Conservation (phyloP, 2,329 filamentous ascomycete species). For the Xylariales sp. region DNA sequence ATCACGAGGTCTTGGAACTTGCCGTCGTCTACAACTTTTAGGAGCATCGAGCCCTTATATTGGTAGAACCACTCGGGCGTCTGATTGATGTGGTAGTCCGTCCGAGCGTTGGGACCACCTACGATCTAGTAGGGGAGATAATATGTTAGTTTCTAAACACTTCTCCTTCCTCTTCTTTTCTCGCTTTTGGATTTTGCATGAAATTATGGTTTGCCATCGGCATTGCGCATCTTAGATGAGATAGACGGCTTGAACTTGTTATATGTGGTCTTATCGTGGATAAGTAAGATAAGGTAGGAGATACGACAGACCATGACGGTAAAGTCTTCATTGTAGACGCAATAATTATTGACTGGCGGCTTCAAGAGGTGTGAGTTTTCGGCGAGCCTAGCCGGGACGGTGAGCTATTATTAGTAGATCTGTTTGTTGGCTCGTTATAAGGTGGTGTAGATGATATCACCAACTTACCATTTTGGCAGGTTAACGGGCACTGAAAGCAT, state of each 20-base stretch:
- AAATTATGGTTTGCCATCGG: background rate
- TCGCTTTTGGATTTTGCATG: background rate
- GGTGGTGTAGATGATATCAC: conserved; percentile 18
- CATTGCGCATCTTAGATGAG: conserved; percentile 1
- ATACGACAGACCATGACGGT: conserved; percentile 77
- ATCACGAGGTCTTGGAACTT: conserved; percentile 87
- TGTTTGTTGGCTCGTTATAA: background rate
- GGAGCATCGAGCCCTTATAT: conserved; percentile 90
- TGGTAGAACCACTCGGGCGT: conserved; percentile 99
- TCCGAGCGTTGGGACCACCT: conserved; percentile 93
- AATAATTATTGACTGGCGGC: conserved; percentile 97
- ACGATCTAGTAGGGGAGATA: conserved; percentile 72
- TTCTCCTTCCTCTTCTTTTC: background rate
- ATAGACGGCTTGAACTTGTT: conserved; percentile 1
- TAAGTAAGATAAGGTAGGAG: background rate
- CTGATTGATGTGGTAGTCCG: conserved; percentile 97
- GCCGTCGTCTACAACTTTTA: conserved; percentile 84
- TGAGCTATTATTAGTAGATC: conserved; percentile 31
- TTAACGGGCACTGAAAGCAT: conserved; percentile 67
- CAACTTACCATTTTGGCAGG: conserved; percentile 67
- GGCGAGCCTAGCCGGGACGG: conserved; percentile 73
- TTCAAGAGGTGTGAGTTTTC: conserved; percentile 92
- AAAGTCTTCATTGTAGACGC: conserved; percentile 87
- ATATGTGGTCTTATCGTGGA: background rate
- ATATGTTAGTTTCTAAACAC: conserved; percentile 8